Evolutionary conservation across 352 stramenopile genomes (phyloP).

Genomic region (Pythium chondricola): DNA sequence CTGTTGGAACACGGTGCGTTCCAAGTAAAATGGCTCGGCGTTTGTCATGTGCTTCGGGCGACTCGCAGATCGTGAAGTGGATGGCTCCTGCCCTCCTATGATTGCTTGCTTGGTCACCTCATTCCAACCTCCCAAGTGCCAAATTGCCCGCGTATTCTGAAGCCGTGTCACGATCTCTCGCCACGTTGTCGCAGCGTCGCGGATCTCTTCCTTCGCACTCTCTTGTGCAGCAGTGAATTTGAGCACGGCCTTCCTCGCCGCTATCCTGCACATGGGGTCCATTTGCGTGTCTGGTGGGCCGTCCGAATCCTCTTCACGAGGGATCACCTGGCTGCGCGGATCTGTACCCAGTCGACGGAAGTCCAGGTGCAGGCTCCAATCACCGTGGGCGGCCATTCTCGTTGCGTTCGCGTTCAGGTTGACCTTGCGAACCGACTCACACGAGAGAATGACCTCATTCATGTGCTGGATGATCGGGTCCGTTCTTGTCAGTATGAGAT

Average conservation of each 20-base stretch:
- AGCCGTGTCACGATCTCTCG: slow-evolving; percentile 8
- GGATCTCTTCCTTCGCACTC: slow-evolving; percentile 10
- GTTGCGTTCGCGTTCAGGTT: slow-evolving; percentile 16
- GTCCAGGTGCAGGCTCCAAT: slow-evolving; percentile 20
- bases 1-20: slow-evolving; percentile 21
- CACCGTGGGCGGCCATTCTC: slow-evolving; percentile 11
- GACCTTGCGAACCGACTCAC: slow-evolving; percentile 35
- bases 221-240: slow-evolving; percentile 11
- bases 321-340: too few species aligned
- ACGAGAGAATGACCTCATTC: slow-evolving; percentile 46
- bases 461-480: slow-evolving; percentile 54
- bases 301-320: too few species aligned
- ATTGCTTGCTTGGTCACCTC: background rate
- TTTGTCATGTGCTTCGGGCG: background rate
- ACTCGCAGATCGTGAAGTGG: background rate
- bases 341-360: too few species aligned
- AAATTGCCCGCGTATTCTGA: slow-evolving; percentile 16
- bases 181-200: slow-evolving; percentile 17
- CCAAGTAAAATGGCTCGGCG: slow-evolving; percentile 18
- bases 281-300: too few species aligned
- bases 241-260: slow-evolving; percentile 11
- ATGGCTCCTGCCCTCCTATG: background rate
- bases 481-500: slow-evolving; percentile 57
- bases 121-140: slow-evolving; percentile 13
- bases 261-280: background rate